Conservation (phyloP, 768 basidiomycete genomes). For the Daedaleopsis nitida region DNA sequence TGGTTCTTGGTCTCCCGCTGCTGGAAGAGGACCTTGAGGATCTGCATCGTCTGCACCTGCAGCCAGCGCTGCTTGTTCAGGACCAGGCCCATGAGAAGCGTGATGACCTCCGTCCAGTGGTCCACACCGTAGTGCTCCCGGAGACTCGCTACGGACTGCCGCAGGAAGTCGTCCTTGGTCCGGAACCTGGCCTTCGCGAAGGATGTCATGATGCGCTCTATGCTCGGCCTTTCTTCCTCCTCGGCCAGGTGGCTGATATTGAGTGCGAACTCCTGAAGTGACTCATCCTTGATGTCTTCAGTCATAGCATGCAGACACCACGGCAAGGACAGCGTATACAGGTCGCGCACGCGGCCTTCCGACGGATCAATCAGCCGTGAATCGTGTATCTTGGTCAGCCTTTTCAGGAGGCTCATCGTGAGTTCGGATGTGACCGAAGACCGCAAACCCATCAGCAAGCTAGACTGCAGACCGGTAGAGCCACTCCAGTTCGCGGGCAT, state of each 20-base stretch:
- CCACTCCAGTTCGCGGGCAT: slow-evolving; percentile 75
- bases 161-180: slow-evolving; percentile 90
- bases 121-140: slow-evolving; percentile 82
- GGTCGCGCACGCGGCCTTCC: slow-evolving; percentile 72
- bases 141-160: slow-evolving; percentile 83
- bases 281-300: slow-evolving; percentile 56
- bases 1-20: slow-evolving; percentile 78
- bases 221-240: slow-evolving; percentile 71
- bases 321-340: slow-evolving; percentile 82
- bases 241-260: slow-evolving; percentile 75
- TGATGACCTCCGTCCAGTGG: slow-evolving; percentile 79
- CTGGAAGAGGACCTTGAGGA: slow-evolving; percentile 87
- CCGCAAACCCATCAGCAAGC: slow-evolving; percentile 75
- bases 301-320: slow-evolving; percentile 86
- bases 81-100: slow-evolving; percentile 82
- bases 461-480: slow-evolving; percentile 62
- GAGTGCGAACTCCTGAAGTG: slow-evolving; percentile 69
- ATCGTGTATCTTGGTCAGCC: slow-evolving; percentile 60
- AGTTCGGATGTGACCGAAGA: slow-evolving; percentile 69
- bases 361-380: slow-evolving; percentile 70
- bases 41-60: slow-evolving; percentile 79
- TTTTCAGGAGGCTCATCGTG: slow-evolving; percentile 70
- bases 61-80: slow-evolving; percentile 85
- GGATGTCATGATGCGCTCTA: slow-evolving; percentile 86
- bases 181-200: slow-evolving; percentile 88